Percentiles rank a stretch among this genome's conserved stretches.
Evolutionary conservation across 2,329 filamentous ascomycete genomes (phyloP).

Genomic region (Colletotrichum destructivum): DNA sequence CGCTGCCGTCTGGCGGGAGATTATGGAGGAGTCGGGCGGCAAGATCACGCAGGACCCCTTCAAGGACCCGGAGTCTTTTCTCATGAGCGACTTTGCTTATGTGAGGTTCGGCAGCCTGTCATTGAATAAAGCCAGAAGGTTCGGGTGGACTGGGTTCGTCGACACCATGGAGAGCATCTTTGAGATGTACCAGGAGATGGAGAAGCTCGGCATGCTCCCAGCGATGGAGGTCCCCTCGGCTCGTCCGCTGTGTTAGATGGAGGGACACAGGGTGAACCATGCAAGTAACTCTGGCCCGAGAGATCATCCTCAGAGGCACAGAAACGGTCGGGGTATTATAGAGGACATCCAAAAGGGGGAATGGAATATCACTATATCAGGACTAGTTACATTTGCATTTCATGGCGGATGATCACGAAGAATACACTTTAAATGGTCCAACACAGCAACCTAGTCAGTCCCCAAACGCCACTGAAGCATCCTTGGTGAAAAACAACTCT

Average conservation of each 20-base stretch:
- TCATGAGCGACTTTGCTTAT: slow-evolving; percentile 3
- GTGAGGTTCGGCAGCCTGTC: not conserved
- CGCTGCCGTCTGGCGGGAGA: not conserved
- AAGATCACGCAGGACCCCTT: slow-evolving; percentile 19
- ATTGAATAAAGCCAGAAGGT: slow-evolving; percentile 19
- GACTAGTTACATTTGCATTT: no score
- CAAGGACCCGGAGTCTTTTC: not conserved
- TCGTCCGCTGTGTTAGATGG: slow-evolving; percentile 4
- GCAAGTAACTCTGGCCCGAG: no score
- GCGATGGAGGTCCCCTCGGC: slow-evolving; percentile 18
- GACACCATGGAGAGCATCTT: slow-evolving; percentile 31
- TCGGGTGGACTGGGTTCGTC: slow-evolving; percentile 18
- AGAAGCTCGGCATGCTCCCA: slow-evolving; percentile 19
- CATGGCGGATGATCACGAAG: no score
- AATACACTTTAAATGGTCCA: no score
- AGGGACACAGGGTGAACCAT: no score
- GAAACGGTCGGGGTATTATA: no score
- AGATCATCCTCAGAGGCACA: no score
- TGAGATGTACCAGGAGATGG: slow-evolving; percentile 23
- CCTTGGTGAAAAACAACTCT: no score
- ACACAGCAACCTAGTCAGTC: no score
- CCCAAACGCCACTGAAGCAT: no score
- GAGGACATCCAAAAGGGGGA: no score
- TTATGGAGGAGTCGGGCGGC: slow-evolving; percentile 7
- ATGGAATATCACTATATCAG: no score